These are phyloP conservation scores for Triglochin maritima DNA, from an alignment of 106 monocot genomes.

Conservation along the genomic window DNA sequence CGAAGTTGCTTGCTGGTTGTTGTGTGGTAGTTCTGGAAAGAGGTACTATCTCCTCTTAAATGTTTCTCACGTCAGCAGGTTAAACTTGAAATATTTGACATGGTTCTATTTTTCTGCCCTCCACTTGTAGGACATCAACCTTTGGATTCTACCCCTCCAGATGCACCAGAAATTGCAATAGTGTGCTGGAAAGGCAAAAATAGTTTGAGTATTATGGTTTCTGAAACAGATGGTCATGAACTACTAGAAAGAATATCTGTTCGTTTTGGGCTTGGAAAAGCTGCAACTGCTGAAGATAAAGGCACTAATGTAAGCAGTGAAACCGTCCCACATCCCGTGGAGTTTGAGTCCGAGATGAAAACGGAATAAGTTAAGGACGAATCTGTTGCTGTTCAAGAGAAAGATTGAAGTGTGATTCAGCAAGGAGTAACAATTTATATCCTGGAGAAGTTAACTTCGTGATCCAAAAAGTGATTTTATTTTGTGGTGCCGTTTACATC, in stretches of 20 bases:
- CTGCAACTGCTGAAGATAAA: neutral
- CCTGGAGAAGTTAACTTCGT: too few species aligned
- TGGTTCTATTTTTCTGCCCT: neutral
- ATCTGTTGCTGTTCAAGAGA: too few species aligned
- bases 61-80: neutral
- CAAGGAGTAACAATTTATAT: too few species aligned
- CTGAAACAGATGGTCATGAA: slow-evolving; percentile 57
- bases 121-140: slow-evolving; percentile 29
- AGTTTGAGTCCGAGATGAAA: neutral
- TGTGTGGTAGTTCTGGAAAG: slow-evolving; percentile 66
- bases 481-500: too few species aligned
- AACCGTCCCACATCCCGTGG: neutral
- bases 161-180: slow-evolving; percentile 60
- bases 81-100: neutral
- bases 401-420: too few species aligned
- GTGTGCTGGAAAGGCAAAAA: slow-evolving; percentile 96
- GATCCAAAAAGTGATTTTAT: too few species aligned
- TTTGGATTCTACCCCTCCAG: slow-evolving; percentile 6
- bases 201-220: slow-evolving; percentile 79
- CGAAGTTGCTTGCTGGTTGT: slow-evolving; percentile 52
- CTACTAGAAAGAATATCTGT: slow-evolving; percentile 54
- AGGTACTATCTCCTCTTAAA: slow-evolving; percentile 25
- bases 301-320: neutral
- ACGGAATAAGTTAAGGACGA: neutral
- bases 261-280: slow-evolving; percentile 29